phyloP scores from a whole-genome alignment of 805 yeast species.

The Wickerhamiella azyma region DNA sequence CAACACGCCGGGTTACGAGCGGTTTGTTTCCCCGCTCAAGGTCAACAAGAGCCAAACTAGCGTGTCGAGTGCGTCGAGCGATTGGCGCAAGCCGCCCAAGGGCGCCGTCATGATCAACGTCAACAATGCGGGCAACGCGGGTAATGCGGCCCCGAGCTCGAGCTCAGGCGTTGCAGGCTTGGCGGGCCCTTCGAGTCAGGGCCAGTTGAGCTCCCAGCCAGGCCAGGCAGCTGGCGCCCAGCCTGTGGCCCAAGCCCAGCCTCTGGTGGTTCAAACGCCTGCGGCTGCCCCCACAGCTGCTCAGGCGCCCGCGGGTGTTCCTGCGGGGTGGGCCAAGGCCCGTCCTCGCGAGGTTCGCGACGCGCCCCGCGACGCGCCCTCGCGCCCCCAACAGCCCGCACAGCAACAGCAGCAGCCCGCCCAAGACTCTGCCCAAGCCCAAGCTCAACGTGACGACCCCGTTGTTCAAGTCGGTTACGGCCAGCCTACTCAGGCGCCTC shows the following conservation, averaged over 20 bases:
- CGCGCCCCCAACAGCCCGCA: too few relatives aligned
- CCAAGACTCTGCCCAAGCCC: background rate
- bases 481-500: background rate
- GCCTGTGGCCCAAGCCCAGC: background rate
- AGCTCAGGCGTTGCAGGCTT: too few relatives aligned
- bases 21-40: conserved; percentile 9
- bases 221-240: too few relatives aligned
- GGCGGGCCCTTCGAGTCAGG: too few relatives aligned
- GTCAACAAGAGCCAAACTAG: conserved; percentile 6
- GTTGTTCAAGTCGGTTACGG: background rate
- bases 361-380: too few relatives aligned
- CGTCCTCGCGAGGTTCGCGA: background rate
- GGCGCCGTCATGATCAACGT: conserved; percentile 6
- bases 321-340: conserved; percentile 2
- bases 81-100: conserved; percentile 1
- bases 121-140: background rate
- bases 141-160: background rate
- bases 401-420: background rate
- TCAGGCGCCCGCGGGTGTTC: background rate
- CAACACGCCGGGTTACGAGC: conserved; percentile 7
- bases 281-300: background rate
- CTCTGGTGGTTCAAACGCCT: background rate
- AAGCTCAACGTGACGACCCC: background rate
- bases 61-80: background rate
- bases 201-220: too few relatives aligned